Evolutionary conservation across 2,329 filamentous ascomycete genomes (phyloP).

Genomic region (Epichloe baconii): DNA sequence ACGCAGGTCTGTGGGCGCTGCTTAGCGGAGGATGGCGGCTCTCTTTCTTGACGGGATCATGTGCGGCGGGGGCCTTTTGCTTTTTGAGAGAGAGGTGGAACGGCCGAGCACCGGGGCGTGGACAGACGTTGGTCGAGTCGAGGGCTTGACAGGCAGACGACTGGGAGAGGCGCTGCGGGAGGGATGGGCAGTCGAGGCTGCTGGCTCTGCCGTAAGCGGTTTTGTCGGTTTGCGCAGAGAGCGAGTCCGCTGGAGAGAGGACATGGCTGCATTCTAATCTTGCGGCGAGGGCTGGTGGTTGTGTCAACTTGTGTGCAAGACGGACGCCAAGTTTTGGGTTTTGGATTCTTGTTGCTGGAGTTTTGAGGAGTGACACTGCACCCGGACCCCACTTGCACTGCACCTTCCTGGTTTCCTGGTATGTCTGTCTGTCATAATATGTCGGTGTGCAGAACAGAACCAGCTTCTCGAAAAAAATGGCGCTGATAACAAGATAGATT

Average conservation of each 20-base stretch:
- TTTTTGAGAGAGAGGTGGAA: slow-evolving; percentile 11
- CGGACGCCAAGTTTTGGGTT: background rate
- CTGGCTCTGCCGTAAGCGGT: slow-evolving; percentile 5
- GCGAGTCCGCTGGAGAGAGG: slow-evolving; percentile 6
- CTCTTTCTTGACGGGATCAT: slow-evolving; percentile 10
- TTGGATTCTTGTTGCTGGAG: background rate
- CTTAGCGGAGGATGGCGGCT: slow-evolving; percentile 23
- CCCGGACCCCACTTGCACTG: too few relatives aligned
- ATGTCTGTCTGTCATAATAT: too few relatives aligned
- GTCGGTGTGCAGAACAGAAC: too few relatives aligned
- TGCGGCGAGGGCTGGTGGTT: too few relatives aligned
- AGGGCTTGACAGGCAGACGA: slow-evolving; percentile 35
- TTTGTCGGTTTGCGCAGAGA: slow-evolving; percentile 28
- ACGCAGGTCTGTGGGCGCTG: slow-evolving; percentile 16
- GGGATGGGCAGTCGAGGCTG: slow-evolving; percentile 8
- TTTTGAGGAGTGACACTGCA: too few relatives aligned
- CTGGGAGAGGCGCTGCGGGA: slow-evolving; percentile 33
- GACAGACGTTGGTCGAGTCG: slow-evolving; percentile 20
- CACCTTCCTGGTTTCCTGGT: too few relatives aligned
- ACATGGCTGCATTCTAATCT: slow-evolving; percentile 1
- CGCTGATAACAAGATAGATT: too few relatives aligned
- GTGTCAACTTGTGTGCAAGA: background rate
- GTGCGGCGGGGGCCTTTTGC: background rate
- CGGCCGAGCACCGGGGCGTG: slow-evolving; percentile 9
- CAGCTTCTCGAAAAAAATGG: too few relatives aligned